Evolutionary conservation across 2,329 filamentous ascomycete species (phyloP).

Genomic region (Plectosphaerella cucumerina): DNA sequence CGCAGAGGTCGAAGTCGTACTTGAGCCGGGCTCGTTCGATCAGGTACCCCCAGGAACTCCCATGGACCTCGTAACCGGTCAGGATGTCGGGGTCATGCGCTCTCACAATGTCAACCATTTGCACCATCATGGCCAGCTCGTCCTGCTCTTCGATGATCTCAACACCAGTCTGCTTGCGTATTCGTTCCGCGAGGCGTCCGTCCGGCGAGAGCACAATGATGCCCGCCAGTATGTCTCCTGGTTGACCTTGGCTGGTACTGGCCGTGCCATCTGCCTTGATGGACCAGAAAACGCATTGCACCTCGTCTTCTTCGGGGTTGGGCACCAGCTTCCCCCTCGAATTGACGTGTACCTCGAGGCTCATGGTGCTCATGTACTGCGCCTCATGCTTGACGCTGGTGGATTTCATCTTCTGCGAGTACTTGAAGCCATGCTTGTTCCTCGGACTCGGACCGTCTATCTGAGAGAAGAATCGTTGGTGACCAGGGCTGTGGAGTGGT

Average conservation of each 20-base stretch:
- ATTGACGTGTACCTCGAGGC: constrained; percentile 87
- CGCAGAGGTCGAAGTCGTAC: constrained; percentile 86
- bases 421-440: constrained; percentile 80
- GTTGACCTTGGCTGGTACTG: constrained; percentile 39
- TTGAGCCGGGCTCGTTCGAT: constrained; percentile 83
- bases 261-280: constrained; percentile 70
- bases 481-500: background rate
- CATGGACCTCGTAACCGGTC: constrained; percentile 92
- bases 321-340: constrained; percentile 76
- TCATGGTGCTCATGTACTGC: constrained; percentile 97
- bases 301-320: constrained; percentile 85
- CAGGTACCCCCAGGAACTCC: constrained; percentile 90
- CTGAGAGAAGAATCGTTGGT: constrained; percentile 60
- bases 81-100: constrained; percentile 85
- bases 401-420: constrained; percentile 69
- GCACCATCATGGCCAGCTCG: constrained; percentile 80
- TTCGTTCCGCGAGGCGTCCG: constrained; percentile 51
- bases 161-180: constrained; percentile 56
- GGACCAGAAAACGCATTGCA: constrained; percentile 88
- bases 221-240: constrained; percentile 55
- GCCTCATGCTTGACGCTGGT: constrained; percentile 78
- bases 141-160: constrained; percentile 71
- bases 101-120: constrained; percentile 84
- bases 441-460: constrained; percentile 85
- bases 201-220: constrained; percentile 68